Evolutionary conservation across 2,329 filamentous ascomycete species (phyloP).

Genomic region (Tolypocladium album): DNA sequence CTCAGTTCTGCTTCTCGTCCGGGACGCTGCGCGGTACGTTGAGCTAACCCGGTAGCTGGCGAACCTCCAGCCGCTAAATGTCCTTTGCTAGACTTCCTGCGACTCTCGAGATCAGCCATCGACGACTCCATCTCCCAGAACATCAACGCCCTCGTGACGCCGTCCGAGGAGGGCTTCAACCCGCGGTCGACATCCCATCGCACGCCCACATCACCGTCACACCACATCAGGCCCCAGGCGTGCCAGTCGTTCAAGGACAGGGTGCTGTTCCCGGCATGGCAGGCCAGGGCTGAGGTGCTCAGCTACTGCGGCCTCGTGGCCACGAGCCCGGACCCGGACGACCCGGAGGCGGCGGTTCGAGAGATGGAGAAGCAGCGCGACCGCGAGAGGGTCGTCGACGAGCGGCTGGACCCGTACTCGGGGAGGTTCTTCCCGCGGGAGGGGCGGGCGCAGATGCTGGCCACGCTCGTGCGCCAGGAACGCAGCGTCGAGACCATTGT

Average conservation of each 20-base stretch:
- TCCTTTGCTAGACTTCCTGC: constrained; percentile 64
- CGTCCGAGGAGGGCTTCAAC: constrained; percentile 63
- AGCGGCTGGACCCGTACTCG: constrained; percentile 86
- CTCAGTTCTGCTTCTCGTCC: constrained; percentile 70
- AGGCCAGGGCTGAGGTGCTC: constrained; percentile 68
- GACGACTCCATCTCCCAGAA: constrained; percentile 93
- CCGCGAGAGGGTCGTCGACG: constrained; percentile 67
- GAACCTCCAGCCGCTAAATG: not conserved
- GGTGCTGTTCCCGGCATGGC: constrained; percentile 83
- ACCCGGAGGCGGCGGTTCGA: constrained; percentile 63
- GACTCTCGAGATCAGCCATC: constrained; percentile 70
- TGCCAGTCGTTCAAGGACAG: constrained; percentile 66
- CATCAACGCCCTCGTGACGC: constrained; percentile 78
- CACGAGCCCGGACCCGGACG: constrained; percentile 75
- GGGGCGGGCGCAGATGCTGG: constrained; percentile 69
- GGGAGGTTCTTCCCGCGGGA: constrained; percentile 71
- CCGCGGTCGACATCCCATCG: constrained; percentile 63
- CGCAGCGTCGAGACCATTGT: constrained; percentile 69
- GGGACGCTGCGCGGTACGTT: constrained; percentile 54
- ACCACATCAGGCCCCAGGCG: constrained; percentile 46
- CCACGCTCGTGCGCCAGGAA: constrained; percentile 63
- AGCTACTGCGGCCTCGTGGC: constrained; percentile 86
- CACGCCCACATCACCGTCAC: constrained; percentile 35
- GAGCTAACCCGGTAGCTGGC: not conserved
- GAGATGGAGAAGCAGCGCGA: constrained; percentile 61